phyloP scores from a whole-genome alignment of 371 early-diverging fungal species.

The Fennellomyces sp. region DNA sequence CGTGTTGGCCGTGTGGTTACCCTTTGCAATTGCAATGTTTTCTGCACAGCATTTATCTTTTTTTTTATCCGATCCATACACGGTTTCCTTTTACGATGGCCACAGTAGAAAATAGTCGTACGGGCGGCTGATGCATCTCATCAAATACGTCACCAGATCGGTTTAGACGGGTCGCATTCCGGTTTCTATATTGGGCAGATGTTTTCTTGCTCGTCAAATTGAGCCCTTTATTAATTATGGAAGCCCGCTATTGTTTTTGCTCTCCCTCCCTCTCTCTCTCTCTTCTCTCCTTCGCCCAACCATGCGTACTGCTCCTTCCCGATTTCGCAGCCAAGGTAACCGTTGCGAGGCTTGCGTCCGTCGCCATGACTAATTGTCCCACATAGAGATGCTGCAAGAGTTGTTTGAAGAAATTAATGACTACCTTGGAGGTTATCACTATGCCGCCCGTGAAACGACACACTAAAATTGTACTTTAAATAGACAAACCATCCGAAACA shows the following conservation, averaged over 20 bases:
- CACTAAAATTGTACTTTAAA: not conserved
- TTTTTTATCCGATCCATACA: no score
- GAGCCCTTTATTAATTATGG: not conserved
- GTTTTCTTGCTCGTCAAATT: not conserved
- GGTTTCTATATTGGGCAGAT: not conserved
- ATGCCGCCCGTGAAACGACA: not conserved
- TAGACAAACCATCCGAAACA: not conserved
- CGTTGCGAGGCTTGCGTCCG: not conserved
- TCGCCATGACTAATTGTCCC: not conserved
- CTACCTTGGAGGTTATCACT: constrained; percentile 18
- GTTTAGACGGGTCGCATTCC: not conserved
- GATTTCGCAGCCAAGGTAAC: constrained; percentile 11
- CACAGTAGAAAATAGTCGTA: no score
- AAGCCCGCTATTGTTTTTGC: not conserved
- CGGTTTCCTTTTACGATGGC: no score
- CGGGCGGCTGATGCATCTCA: no score
- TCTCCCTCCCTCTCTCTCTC: not conserved
- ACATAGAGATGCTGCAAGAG: constrained; percentile 22
- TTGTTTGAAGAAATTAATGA: constrained; percentile 24
- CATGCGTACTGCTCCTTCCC: not conserved
- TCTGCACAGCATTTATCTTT: no score
- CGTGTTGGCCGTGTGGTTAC: no score
- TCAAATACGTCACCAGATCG: not conserved
- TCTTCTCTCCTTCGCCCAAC: not conserved
- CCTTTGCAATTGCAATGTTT: no score